A percentile compares a stretch with the other conserved stretches of the same genome.
These are phyloP conservation scores for Suillus variegatus DNA, from an alignment of 768 basidiomycete genomes.

Conservation along the genomic window DNA sequence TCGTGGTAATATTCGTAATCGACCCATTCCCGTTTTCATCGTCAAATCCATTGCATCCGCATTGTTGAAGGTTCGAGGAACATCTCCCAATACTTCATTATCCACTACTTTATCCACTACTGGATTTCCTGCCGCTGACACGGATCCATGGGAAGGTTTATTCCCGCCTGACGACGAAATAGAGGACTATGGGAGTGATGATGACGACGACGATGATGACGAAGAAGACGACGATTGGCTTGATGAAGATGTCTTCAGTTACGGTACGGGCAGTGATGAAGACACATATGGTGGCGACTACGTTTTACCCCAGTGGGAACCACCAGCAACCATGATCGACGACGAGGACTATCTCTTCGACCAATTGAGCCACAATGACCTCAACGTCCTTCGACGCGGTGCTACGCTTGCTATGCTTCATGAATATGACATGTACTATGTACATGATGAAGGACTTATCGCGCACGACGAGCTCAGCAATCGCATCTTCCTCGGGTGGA, in stretches of 20 bases:
- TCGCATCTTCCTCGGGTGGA: conserved; percentile 69
- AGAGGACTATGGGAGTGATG: conserved; percentile 32
- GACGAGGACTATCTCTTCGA: conserved; percentile 37
- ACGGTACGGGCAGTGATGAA: conserved; percentile 36
- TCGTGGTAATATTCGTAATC: conserved; percentile 53
- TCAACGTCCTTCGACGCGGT: conserved; percentile 57
- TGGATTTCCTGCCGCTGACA: conserved; percentile 38
- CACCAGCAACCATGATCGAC: conserved; percentile 44
- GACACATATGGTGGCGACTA: conserved; percentile 43
- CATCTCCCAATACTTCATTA: conserved; percentile 17
- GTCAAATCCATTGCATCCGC: conserved; percentile 59
- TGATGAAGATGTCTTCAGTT: conserved; percentile 35
- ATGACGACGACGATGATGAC: conserved; percentile 27
- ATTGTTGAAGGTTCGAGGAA: conserved; percentile 45
- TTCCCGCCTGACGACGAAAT: conserved; percentile 52
- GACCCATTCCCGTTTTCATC: conserved; percentile 70
- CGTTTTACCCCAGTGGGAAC: conserved; percentile 56
- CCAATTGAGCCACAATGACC: conserved; percentile 34
- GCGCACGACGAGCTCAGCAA: conserved; percentile 44
- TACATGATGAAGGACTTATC: conserved; percentile 53
- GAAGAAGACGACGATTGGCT: conserved; percentile 27
- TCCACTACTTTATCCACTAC: conserved; percentile 23
- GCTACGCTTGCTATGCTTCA: conserved; percentile 60
- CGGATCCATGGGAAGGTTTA: conserved; percentile 73
- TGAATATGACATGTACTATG: conserved; percentile 55